Evolutionary conservation across 805 yeast genomes (phyloP), one percentile per base, ranked within the genome.

Genomic region (Myxozyma neglecta): DNA sequence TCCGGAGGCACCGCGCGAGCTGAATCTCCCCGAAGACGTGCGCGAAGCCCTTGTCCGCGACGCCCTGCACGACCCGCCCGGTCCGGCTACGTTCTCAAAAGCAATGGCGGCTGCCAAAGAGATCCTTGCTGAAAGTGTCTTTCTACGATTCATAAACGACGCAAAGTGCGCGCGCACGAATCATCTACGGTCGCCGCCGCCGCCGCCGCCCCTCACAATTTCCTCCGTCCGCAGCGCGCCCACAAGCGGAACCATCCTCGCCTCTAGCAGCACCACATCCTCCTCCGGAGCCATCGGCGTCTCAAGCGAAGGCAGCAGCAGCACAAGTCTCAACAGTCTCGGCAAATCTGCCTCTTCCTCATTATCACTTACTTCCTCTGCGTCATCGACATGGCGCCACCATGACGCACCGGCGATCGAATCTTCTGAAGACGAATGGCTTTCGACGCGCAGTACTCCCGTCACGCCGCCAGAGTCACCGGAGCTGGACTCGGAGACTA

Each of bases 21-120:
- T 73, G 40, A 73, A 73, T 39, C 59, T 74, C 36, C 72, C 76
- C 5, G 65, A 65, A 34, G 63, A 56, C 13, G 63, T 70, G 20
- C 67, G 75, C n/a, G 69, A 68, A 35, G 63, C 55, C 16, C 59
- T 73, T n/a, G 29, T 62, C 16, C 49, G 16, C 20, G 40, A 53
- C 8, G 45, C 47, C n/a, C 14, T 29, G 14, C 7, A 49, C 10
- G 54, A 46, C 44, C 72, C 71, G 9, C 62, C 70, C 8, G 49
- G 35, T 20, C 74, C 70, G 11, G 53, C 42, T 14, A 53, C 44
- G 32, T 59, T 71, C 11, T 61, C 52, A 13, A 49, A 44, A 16
- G 73, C 72, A 1, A 58, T 64, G 5, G 51, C 53, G 1, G 63
- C 65, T 50, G 71, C 61, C 39, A 65, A 67, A 54, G 73, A 72